Evolutionary conservation across 495 filamentous ascomycete species (phyloP), one percentile per base, ranked within the genome.

Genomic region (Xylaria intraflava): DNA sequence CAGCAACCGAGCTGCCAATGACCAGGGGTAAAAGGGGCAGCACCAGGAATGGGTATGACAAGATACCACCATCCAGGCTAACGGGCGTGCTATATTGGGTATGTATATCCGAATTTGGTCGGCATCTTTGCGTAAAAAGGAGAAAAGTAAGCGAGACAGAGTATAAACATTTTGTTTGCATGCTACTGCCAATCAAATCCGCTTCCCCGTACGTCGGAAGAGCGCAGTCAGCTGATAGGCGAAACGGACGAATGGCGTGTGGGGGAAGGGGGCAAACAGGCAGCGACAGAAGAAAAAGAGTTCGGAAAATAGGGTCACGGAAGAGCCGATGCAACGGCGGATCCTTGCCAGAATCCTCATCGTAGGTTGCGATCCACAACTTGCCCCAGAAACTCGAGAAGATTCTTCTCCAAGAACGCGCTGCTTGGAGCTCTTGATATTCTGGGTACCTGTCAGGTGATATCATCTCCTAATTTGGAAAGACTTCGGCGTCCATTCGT

Each of bases 151-250:
- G 39, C 40, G 30, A 44, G 49, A 31, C n/a, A 45, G 14, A 24
- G 29, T 30, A 45, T 29, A 17, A 1, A 9, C 9, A 44, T 31
- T 44, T 38, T 35, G 44, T 53, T 46, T 12, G 17, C 30, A 20
- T 40, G 19, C 12, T 23, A 1, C 30, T 7, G 17, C 39, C 49
- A 43, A 44, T 44, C 39, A 52, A 12, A 35, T n/a, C 10, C 12
- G 11, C 24, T 19, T n/a, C n/a, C 39, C 19, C 11, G 12, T 9
- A 24, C 10, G 29, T 33, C 36, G 14, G 22, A n/a, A 23, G 10
- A 44, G 27, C 10, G 50, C 22, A 46, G 42, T 46, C 51, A 53
- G 42, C 51, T 53, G 51, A 46, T 39, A 31, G 31, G 42, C 11
- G 23, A 19, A 39, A 9, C 19, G 3, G 30, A 44, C 51, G 22